Conservation (phyloP, 129 eudicot species). For the Escallonia herrerae region DNA sequence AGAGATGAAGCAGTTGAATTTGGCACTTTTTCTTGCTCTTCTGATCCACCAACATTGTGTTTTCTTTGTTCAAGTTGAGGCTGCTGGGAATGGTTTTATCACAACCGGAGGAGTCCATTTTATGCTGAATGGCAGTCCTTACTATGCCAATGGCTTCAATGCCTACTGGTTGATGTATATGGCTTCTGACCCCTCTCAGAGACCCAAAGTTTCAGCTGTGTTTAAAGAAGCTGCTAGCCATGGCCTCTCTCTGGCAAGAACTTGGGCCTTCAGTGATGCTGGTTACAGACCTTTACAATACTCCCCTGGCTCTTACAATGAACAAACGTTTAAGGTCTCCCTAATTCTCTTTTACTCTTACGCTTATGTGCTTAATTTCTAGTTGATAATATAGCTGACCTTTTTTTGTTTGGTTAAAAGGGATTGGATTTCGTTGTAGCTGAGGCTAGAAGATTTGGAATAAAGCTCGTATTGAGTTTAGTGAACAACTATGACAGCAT, state of each 20-base stretch:
- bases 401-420: conserved; percentile 33
- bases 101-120: conserved; percentile 74
- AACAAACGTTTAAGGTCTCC: conserved; percentile 66
- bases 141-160: conserved; percentile 88
- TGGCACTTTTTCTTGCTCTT: conserved; percentile 33
- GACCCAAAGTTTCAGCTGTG: conserved; percentile 66
- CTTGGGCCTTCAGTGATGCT: conserved; percentile 96
- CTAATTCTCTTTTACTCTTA: neutral
- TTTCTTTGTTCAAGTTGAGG: conserved; percentile 27
- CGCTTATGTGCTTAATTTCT: conserved; percentile 17
- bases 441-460: conserved; percentile 93
- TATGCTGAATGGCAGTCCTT: conserved; percentile 77
- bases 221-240: conserved; percentile 63
- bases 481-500: conserved; percentile 80
- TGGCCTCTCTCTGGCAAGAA: conserved; percentile 83
- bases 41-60: conserved; percentile 31
- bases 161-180: conserved; percentile 86
- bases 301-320: conserved; percentile 79
- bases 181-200: conserved; percentile 83
- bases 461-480: conserved; percentile 73
- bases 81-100: conserved; percentile 58
- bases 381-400: neutral
- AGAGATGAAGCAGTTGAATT: conserved; percentile 27
- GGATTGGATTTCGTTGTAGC: conserved; percentile 95
- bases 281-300: conserved; percentile 64